These are phyloP conservation scores for Tuber indicum DNA, from an alignment of 495 filamentous ascomycete species.

Conservation along the genomic window DNA sequence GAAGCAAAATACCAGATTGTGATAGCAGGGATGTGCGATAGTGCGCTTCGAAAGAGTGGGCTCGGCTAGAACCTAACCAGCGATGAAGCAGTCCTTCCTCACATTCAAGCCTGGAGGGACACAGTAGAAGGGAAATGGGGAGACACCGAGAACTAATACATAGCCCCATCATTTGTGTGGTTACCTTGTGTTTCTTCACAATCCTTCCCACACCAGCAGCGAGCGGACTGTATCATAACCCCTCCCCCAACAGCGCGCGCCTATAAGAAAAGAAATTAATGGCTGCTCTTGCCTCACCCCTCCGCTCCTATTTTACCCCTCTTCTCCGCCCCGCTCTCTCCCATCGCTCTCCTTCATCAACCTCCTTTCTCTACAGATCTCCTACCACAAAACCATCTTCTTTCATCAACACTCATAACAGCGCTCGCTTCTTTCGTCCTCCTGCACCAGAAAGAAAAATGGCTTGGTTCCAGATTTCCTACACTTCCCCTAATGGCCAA, in stretches of 20 bases:
- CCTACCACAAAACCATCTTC: conserved; percentile 41
- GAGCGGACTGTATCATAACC: conserved; percentile 13
- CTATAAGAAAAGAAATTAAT: conserved; percentile 9
- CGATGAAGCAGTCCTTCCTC: conserved; percentile 7
- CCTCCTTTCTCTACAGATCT: conserved; percentile 40
- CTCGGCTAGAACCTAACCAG: not conserved
- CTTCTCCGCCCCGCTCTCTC: conserved; percentile 48
- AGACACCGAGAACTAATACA: not conserved
- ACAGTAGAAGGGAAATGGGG: not conserved
- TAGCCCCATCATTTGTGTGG: not conserved
- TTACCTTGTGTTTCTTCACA: conserved; percentile 26
- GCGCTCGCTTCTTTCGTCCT: conserved; percentile 43
- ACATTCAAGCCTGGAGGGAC: not conserved
- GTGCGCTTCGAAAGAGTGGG: not conserved
- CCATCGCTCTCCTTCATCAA: conserved; percentile 46
- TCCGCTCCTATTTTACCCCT: conserved; percentile 41
- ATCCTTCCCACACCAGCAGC: conserved; percentile 11
- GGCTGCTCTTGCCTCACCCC: conserved; percentile 28
- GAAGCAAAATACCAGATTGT: too few species aligned
- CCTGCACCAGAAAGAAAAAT: conserved; percentile 28
- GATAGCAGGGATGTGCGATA: not conserved
- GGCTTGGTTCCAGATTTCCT: conserved; percentile 38
- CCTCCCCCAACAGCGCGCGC: not conserved
- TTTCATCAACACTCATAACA: conserved; percentile 41
- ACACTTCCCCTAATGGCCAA: not conserved